Conservation (phyloP, 1,284 basidiomycete genomes). For the Ustilago cynodontis region DNA sequence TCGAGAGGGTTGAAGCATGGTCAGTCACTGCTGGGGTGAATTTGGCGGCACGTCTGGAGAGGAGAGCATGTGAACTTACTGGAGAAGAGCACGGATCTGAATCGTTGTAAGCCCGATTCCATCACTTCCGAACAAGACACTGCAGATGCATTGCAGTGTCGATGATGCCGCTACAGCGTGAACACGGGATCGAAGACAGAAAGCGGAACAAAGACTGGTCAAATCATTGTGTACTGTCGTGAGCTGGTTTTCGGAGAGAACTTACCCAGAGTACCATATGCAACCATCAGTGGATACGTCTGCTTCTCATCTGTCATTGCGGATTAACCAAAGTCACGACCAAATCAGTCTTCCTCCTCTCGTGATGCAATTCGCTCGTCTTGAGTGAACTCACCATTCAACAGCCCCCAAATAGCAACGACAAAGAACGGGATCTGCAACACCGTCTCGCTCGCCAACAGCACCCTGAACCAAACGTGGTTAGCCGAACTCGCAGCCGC, state of each 20-base stretch:
- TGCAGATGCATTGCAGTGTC: conserved; percentile 51
- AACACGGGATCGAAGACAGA: not conserved
- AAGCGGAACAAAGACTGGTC: not conserved
- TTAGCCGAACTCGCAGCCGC: conserved; percentile 15
- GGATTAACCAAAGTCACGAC: not conserved
- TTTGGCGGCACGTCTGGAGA: not conserved
- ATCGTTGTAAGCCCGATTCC: conserved; percentile 14
- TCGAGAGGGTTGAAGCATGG: not conserved
- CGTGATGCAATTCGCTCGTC: not conserved
- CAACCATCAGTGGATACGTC: conserved; percentile 53
- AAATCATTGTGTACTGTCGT: not conserved
- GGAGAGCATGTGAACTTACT: conserved; percentile 29
- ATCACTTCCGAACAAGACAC: conserved; percentile 40
- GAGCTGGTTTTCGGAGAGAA: not conserved
- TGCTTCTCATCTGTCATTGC: conserved; percentile 48
- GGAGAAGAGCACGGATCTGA: conserved; percentile 25
- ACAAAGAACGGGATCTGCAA: conserved; percentile 57
- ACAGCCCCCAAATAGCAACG: conserved; percentile 37
- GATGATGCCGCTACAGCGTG: conserved; percentile 37
- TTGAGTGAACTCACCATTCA: conserved; percentile 39
- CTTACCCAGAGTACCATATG: conserved; percentile 54
- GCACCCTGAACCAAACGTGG: conserved; percentile 54
- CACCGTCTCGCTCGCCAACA: conserved; percentile 46
- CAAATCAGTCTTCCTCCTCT: not conserved
- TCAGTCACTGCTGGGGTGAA: not conserved